Conservation (phyloP, 2,329 filamentous ascomycete species). For the Acrocalymma vagum region DNA sequence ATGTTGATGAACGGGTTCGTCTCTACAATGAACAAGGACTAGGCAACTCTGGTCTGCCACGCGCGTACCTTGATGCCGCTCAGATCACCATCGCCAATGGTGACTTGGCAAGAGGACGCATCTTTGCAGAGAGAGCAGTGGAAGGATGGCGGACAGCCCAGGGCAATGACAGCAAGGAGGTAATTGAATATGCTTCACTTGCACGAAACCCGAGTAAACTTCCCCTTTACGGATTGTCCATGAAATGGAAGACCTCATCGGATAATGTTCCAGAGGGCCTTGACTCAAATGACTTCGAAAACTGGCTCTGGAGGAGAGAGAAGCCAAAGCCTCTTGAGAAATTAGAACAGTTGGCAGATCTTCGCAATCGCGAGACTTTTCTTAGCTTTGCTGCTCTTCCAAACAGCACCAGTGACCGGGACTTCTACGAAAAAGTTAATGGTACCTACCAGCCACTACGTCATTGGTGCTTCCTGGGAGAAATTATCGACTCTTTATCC, state of each 20-base stretch:
- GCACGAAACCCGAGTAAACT: conserved; percentile 17
- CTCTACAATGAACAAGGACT: conserved; percentile 35
- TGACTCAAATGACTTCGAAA: conserved; percentile 24
- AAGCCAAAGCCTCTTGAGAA: conserved; percentile 19
- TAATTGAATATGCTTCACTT: conserved; percentile 17
- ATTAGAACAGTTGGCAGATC: conserved; percentile 19
- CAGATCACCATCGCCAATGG: conserved; percentile 37
- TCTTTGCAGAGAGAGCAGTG: conserved; percentile 33
- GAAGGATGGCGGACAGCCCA: conserved; percentile 8
- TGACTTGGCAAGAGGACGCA: conserved; percentile 39
- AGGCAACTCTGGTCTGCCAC: conserved; percentile 24
- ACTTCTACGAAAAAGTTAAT: conserved; percentile 16
- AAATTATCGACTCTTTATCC: conserved; percentile 27
- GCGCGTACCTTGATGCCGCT: conserved; percentile 34
- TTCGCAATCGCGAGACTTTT: conserved; percentile 24
- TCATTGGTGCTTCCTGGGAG: conserved; percentile 30
- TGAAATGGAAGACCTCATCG: conserved; percentile 28
- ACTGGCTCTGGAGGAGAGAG: conserved; percentile 35
- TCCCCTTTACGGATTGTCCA: conserved; percentile 23
- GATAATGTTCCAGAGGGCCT: conserved; percentile 23
- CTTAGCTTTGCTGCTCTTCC: conserved; percentile 27
- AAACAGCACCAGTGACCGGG: conserved; percentile 8
- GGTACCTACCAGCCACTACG: conserved; percentile 18
- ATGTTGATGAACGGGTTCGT: conserved; percentile 32
- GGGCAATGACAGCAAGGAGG: conserved; percentile 29